These are phyloP conservation scores for Annulohypoxylon bovei DNA, from an alignment of 495 filamentous ascomycete species.

Conservation along the genomic window DNA sequence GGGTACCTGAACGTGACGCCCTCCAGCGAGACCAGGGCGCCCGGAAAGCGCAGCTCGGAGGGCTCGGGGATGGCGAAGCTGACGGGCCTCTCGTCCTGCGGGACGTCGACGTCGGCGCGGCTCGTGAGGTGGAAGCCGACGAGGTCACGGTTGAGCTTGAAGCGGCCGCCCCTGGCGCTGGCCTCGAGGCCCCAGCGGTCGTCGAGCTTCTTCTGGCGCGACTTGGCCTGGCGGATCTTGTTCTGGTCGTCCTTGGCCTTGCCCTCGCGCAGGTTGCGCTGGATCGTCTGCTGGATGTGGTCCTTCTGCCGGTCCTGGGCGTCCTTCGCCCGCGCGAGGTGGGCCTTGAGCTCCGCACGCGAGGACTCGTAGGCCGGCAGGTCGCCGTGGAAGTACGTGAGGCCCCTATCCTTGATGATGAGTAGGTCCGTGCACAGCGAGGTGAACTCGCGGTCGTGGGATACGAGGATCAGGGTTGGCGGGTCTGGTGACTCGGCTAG, in stretches of 20 bases:
- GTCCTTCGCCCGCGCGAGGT: slow-evolving; percentile 78
- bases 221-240: slow-evolving; percentile 80
- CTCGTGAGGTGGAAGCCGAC: slow-evolving; percentile 64
- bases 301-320: slow-evolving; percentile 78
- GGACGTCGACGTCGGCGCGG: slow-evolving; percentile 75
- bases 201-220: slow-evolving; percentile 81
- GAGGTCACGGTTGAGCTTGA: slow-evolving; percentile 81
- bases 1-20: slow-evolving; percentile 68
- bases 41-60: slow-evolving; percentile 76
- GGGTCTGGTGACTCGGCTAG: slow-evolving; percentile 52
- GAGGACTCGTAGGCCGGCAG: slow-evolving; percentile 73
- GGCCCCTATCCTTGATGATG: slow-evolving; percentile 72
- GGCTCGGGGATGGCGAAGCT: slow-evolving; percentile 67
- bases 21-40: slow-evolving; percentile 74
- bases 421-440: slow-evolving; percentile 79
- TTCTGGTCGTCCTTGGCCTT: slow-evolving; percentile 80
- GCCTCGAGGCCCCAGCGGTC: slow-evolving; percentile 80
- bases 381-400: slow-evolving; percentile 76
- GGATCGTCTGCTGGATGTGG: slow-evolving; percentile 79
- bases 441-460: slow-evolving; percentile 81
- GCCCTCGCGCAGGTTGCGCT: slow-evolving; percentile 72
- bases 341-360: slow-evolving; percentile 69
- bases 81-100: slow-evolving; percentile 68
- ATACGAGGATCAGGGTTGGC: slow-evolving; percentile 74
- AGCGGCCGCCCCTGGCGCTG: slow-evolving; percentile 72